Evolutionary conservation across 495 filamentous ascomycete genomes (phyloP).

Genomic region (Pseudevernia furfuracea): DNA sequence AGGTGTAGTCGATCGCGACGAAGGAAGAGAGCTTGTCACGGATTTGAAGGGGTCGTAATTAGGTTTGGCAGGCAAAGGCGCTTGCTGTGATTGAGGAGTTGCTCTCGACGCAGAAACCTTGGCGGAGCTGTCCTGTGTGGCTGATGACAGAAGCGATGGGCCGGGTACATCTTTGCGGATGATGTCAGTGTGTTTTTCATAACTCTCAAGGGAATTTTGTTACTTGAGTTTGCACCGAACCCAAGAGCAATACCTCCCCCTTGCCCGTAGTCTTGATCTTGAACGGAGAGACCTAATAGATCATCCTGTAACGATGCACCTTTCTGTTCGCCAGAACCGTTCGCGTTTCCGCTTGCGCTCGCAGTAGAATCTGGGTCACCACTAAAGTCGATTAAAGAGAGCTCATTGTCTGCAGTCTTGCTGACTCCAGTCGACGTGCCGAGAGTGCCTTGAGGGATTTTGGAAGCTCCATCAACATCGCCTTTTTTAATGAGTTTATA

Average conservation of each 20-base stretch:
- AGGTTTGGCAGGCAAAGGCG: constrained; percentile 37
- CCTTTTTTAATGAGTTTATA: constrained; percentile 93
- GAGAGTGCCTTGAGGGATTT: constrained; percentile 75
- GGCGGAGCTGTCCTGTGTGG: constrained; percentile 50
- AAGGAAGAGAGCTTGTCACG: constrained; percentile 36
- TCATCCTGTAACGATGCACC: constrained; percentile 53
- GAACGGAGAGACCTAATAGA: constrained; percentile 60
- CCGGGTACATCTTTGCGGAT: constrained; percentile 47
- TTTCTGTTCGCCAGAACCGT: constrained; percentile 25
- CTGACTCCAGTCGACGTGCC: constrained; percentile 62
- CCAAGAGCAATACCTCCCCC: constrained; percentile 82
- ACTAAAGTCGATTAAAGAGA: constrained; percentile 89
- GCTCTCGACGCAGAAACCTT: constrained; percentile 36
- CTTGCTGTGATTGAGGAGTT: constrained; percentile 33
- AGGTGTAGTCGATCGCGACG: constrained; percentile 46
- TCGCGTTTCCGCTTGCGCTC: constrained; percentile 27
- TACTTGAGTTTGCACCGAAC: constrained; percentile 61
- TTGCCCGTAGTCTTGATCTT: constrained; percentile 55
- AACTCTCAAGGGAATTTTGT: constrained; percentile 19
- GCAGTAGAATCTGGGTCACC: constrained; percentile 52
- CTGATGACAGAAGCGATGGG: constrained; percentile 56
- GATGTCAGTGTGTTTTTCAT: not conserved
- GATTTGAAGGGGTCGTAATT: constrained; percentile 59
- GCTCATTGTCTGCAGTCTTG: constrained; percentile 71
- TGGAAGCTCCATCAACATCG: constrained; percentile 78